Conservation (phyloP, 192 early-diverging fungal species). For the Umbelopsis isabellina region DNA sequence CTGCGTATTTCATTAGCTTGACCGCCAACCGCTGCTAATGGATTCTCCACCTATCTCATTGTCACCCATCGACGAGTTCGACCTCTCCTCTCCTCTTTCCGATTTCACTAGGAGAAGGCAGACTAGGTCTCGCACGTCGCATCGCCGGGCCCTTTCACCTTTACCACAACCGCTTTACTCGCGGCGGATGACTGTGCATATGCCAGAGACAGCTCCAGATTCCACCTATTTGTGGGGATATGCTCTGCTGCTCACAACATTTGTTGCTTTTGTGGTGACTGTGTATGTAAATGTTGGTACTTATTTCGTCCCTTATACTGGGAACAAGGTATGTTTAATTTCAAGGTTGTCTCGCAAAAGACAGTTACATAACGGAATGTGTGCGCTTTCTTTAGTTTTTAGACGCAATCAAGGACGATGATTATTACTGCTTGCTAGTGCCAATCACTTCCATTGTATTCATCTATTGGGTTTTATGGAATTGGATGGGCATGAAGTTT, state of each 20-base stretch:
- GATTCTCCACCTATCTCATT: neutral
- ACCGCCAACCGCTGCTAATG: neutral
- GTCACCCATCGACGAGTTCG: neutral
- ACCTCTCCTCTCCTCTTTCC: neutral
- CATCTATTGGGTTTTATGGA: conserved; percentile 80
- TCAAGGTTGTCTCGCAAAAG: neutral
- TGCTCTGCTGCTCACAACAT: conserved; percentile 59
- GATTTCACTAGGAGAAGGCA: neutral
- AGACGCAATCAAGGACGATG: conserved; percentile 74
- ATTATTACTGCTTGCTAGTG: conserved; percentile 83
- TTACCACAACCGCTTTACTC: conserved; percentile 34
- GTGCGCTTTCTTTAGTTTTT: conserved; percentile 42
- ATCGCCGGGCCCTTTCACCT: neutral
- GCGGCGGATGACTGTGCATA: conserved; percentile 55
- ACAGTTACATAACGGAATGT: neutral
- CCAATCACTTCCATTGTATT: conserved; percentile 80
- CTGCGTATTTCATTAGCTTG: neutral
- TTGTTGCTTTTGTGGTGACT: conserved; percentile 59
- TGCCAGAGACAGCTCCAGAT: conserved; percentile 65
- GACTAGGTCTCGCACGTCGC: neutral
- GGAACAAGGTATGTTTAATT: conserved; percentile 49
- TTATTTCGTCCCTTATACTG: conserved; percentile 72
- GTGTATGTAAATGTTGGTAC: conserved; percentile 70
- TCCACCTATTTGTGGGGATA: conserved; percentile 72
- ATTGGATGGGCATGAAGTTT: conserved; percentile 96